These are phyloP conservation scores for Sutorius australiensis DNA, from an alignment of 768 basidiomycete species.

Conservation along the genomic window DNA sequence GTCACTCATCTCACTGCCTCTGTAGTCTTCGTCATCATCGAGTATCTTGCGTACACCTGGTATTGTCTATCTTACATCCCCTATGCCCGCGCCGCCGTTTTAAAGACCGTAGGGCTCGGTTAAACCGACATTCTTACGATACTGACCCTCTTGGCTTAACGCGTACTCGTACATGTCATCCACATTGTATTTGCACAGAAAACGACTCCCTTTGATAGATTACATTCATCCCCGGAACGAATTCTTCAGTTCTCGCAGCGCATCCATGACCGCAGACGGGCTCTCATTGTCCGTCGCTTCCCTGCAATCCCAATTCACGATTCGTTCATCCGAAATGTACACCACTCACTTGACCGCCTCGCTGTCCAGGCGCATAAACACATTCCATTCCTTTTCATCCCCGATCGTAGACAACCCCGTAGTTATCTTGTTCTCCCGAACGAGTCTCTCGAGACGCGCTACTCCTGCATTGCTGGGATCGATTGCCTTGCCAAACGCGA, in stretches of 20 bases:
- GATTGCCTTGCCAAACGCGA: conserved; percentile 65
- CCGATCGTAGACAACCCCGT: conserved; percentile 85
- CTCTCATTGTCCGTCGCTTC: conserved; percentile 41
- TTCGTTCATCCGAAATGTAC: background rate
- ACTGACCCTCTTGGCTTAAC: background rate
- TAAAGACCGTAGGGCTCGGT: conserved; percentile 54
- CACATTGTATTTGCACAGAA: background rate
- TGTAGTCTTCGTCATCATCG: conserved; percentile 84
- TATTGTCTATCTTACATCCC: conserved; percentile 87
- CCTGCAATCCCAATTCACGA: conserved; percentile 34
- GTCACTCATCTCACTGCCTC: background rate
- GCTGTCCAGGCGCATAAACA: conserved; percentile 80
- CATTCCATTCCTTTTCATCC: conserved; percentile 93
- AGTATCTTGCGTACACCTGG: conserved; percentile 91
- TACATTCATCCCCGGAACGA: conserved; percentile 51
- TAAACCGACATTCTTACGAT: conserved; percentile 7
- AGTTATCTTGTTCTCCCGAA: conserved; percentile 56
- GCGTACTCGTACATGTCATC: background rate
- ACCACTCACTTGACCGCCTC: conserved; percentile 58
- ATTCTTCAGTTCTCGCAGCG: conserved; percentile 82
- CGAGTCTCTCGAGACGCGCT: conserved; percentile 53
- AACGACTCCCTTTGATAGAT: background rate
- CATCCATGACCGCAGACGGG: conserved; percentile 63
- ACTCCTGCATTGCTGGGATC: conserved; percentile 63
- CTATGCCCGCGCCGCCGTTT: conserved; percentile 75